Evolutionary conservation across 352 stramenopile species (phyloP), one percentile per base, ranked within the genome.

Genomic region (Phytophthora hybrid): DNA sequence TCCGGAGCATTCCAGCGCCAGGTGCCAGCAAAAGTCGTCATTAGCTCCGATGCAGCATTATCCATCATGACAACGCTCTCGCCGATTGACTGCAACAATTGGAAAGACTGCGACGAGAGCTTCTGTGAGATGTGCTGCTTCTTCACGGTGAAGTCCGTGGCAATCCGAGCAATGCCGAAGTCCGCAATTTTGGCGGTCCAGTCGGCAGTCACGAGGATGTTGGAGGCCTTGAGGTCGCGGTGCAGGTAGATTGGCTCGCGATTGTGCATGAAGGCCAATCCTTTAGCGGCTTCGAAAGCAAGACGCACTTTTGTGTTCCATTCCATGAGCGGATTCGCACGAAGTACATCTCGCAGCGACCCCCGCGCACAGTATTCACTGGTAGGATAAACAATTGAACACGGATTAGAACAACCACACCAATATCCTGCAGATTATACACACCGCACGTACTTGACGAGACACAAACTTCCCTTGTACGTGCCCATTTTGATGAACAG

Each of bases 211-310:
- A 93, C 84, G 7, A 93, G 72, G 58, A 92, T 93, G 64, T 93
- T 93, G 31, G 84, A 91, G 34, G 84, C 82, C 64, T 93, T 93
- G 52, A 93, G 73, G 63, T 93, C 86, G 51, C 86, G 86, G 52
- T 93, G 86, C 51, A 93, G 69, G 49, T 93, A 93, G 49, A 92
- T 92, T 23, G 84, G 86, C 52, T 92, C 78, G 37, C 84, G 80
- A 51, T 92, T 92, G 71, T 93, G 86, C 86, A 93, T 92, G 68
- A 91, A 93, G 4, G 86, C 84, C n/a, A 93, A 75, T 9, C 86
- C 84, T 77, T 91, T 93, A 16, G 86, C 82, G 4, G 84, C 79
- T 51, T 92, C 82, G 29, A 93, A 92, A 9, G 86, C 86, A 8
- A 93, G 63, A 10, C 84, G 84, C 26, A 91, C 84, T 67, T 89